Conservation (phyloP, 75 land plant species). For the Larix kaempferi region DNA sequence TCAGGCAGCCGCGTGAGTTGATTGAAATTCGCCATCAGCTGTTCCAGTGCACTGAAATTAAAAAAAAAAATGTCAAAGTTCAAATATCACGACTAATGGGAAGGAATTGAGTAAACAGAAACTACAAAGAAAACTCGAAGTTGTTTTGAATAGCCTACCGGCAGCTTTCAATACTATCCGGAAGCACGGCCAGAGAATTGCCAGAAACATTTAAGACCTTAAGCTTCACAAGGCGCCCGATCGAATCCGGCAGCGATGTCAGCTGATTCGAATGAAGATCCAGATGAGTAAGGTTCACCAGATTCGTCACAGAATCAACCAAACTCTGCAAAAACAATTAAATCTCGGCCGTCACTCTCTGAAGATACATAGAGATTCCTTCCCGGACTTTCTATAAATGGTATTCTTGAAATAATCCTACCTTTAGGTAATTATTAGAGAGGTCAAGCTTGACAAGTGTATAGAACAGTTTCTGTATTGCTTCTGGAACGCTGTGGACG, state of each 20-base stretch:
- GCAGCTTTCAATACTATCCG: constrained; percentile 32
- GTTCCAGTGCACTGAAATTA: not conserved
- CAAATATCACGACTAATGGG: too few relatives aligned
- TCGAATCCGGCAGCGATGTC: constrained; percentile 49
- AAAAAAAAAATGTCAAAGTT: too few relatives aligned
- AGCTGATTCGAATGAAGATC: constrained; percentile 33
- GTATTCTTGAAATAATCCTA: not conserved
- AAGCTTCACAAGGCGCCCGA: constrained; percentile 54
- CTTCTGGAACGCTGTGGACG: too few relatives aligned
- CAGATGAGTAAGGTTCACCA: constrained; percentile 28
- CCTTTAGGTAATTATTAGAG: constrained; percentile 58
- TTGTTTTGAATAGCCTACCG: constrained; percentile 12
- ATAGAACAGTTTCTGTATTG: not conserved
- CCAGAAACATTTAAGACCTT: too few relatives aligned
- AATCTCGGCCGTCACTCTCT: too few relatives aligned
- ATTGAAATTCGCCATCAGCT: constrained; percentile 3
- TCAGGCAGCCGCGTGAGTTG: not conserved
- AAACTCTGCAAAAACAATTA: too few relatives aligned
- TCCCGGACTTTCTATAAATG: too few relatives aligned
- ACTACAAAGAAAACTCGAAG: too few relatives aligned
- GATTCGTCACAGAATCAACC: too few relatives aligned
- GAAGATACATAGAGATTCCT: too few relatives aligned
- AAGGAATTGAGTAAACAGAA: too few relatives aligned
- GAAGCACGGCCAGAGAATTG: too few relatives aligned
- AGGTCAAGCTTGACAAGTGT: constrained; percentile 39